A percentile compares a stretch with the other conserved stretches of the same genome.
Conservation (phyloP, 495 filamentous ascomycete species). For the Aspergillus ellipticus region DNA sequence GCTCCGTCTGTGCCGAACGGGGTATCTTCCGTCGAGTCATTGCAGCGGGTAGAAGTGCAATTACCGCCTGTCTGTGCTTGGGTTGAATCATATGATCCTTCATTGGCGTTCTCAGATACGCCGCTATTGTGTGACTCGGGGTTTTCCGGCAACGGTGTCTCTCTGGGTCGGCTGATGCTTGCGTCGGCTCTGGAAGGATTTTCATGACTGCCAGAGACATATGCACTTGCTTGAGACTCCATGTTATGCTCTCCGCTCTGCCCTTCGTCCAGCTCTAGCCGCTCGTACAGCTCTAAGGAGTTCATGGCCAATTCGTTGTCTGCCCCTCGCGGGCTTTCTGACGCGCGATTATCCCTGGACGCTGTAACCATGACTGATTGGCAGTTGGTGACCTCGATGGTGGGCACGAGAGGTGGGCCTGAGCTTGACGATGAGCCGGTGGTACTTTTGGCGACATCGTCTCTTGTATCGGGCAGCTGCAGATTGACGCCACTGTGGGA, state of each 20-base stretch:
- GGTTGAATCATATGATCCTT: not conserved
- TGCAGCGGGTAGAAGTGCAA: not conserved
- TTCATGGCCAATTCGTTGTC: conserved; percentile 1
- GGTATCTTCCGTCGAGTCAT: not conserved
- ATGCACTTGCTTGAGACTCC: not conserved
- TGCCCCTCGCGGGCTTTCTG: not conserved
- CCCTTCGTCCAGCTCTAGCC: not conserved
- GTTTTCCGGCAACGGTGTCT: not conserved
- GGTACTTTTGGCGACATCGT: not conserved
- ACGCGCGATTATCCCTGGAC: not conserved
- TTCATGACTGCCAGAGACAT: not conserved
- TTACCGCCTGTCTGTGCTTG: not conserved
- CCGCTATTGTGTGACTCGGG: not conserved
- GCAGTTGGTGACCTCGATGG: not conserved
- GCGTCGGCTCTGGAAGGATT: not conserved
- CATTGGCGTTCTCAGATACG: not conserved
- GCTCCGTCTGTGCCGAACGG: not conserved
- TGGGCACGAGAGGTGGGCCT: not conserved
- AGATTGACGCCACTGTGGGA: not conserved
- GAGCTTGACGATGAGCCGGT: not conserved
- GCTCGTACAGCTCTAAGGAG: not conserved
- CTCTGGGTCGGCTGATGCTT: not conserved
- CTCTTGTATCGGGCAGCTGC: not conserved
- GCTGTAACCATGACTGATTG: not conserved
- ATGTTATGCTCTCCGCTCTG: not conserved